Conservation (phyloP, 192 early-diverging fungal genomes). For the Entomortierella parvispora region DNA sequence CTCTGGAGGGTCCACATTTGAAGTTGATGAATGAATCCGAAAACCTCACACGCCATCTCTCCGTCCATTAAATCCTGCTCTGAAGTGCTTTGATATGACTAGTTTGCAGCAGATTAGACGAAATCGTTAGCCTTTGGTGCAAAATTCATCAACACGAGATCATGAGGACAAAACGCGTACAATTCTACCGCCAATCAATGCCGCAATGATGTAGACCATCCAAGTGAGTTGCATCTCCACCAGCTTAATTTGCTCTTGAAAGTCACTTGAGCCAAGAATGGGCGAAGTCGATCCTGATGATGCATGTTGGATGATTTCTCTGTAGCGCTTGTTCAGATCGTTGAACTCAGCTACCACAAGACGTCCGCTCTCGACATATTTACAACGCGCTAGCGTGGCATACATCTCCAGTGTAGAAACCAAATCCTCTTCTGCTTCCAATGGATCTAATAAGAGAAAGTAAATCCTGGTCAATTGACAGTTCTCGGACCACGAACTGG, state of each 20-base stretch:
- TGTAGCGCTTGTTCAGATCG: constrained; percentile 29
- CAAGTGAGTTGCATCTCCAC: constrained; percentile 79
- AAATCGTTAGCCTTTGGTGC: constrained; percentile 2
- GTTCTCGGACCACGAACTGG: too few relatives aligned
- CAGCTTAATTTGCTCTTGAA: constrained; percentile 58
- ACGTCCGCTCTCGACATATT: constrained; percentile 69
- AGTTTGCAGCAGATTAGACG: constrained; percentile 12
- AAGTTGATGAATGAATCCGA: constrained; percentile 77
- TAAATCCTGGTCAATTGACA: too few relatives aligned
- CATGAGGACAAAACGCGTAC: constrained; percentile 36
- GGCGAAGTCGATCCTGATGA: constrained; percentile 25
- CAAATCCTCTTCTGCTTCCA: constrained; percentile 76
- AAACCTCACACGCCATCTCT: constrained; percentile 72
- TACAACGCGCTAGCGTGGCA: constrained; percentile 71
- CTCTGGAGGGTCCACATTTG: constrained; percentile 60
- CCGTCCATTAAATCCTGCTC: constrained; percentile 86
- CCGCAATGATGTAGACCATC: constrained; percentile 81
- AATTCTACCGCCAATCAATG: constrained; percentile 74
- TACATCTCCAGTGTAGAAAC: constrained; percentile 75
- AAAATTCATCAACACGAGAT: not conserved
- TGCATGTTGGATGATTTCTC: constrained; percentile 25
- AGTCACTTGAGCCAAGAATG: constrained; percentile 26
- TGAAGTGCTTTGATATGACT: constrained; percentile 77
- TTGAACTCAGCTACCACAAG: constrained; percentile 37
- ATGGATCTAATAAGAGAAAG: constrained; percentile 55